Conservation (phyloP, 1,139 yeast species). For the Starmera stellimalicola region DNA sequence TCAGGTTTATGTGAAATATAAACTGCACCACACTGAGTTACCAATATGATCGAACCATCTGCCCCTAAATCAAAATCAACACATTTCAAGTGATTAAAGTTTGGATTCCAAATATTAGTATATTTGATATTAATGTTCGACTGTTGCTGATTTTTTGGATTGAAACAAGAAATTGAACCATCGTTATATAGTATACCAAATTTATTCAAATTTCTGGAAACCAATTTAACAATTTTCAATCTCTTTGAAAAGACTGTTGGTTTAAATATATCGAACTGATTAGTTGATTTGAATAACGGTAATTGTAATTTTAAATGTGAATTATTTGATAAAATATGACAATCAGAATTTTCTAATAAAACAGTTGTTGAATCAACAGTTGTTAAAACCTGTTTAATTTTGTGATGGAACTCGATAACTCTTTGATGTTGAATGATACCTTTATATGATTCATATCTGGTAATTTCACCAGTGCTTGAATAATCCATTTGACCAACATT, state of each 20-base stretch:
- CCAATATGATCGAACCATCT: constrained; percentile 61
- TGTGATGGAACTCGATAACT: constrained; percentile 33
- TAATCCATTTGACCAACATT: constrained; percentile 85
- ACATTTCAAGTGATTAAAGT: constrained; percentile 39
- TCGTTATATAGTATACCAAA: constrained; percentile 39
- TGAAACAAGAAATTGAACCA: constrained; percentile 41
- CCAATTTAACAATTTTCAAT: constrained; percentile 20
- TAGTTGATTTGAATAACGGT: constrained; percentile 25
- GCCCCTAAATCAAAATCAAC: constrained; percentile 58
- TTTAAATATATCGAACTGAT: constrained; percentile 43
- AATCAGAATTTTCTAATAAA: constrained; percentile 46
- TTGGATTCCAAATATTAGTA: constrained; percentile 42
- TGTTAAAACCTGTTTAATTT: constrained; percentile 50
- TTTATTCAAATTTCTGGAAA: constrained; percentile 25
- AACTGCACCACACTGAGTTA: constrained; percentile 62
- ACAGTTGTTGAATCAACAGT: constrained; percentile 69
- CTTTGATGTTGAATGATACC: constrained; percentile 34
- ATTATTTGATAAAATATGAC: constrained; percentile 53
- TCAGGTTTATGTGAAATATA: constrained; percentile 25
- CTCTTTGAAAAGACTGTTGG: constrained; percentile 40
- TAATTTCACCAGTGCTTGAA: constrained; percentile 22
- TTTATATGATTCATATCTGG: constrained; percentile 23
- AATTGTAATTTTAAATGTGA: constrained; percentile 43
- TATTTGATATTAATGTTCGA: constrained; percentile 27
- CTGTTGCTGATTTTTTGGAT: constrained; percentile 22